These are phyloP conservation scores for Aphanomyces stellatus DNA, from an alignment of 352 stramenopile genomes.

Conservation along the genomic window DNA sequence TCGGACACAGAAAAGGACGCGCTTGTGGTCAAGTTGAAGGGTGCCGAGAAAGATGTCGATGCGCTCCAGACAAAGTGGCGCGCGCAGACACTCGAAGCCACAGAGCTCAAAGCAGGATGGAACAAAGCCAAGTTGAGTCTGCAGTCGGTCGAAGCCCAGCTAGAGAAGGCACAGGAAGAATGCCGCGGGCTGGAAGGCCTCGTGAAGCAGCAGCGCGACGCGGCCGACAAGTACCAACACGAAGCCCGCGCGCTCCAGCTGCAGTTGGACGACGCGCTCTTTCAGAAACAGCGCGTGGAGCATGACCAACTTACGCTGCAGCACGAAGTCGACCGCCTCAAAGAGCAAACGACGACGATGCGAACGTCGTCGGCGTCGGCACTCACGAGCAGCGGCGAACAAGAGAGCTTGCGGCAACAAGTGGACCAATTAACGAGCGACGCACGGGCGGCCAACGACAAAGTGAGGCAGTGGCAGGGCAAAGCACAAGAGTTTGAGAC, in stretches of 20 bases:
- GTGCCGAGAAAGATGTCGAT: conserved; percentile 29
- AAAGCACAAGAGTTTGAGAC: conserved; percentile 6
- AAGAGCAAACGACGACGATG: neutral
- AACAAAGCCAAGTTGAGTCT: conserved; percentile 30
- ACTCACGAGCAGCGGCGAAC: neutral
- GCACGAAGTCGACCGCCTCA: conserved; percentile 4
- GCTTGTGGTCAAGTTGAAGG: conserved; percentile 25
- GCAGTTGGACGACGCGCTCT: neutral
- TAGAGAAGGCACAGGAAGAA: neutral
- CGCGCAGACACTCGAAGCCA: conserved; percentile 21
- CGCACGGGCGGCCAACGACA: neutral
- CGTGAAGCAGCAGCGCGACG: neutral
- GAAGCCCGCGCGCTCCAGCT: neutral
- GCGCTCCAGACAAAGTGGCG: conserved; percentile 26
- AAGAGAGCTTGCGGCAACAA: neutral
- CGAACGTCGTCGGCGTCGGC: neutral
- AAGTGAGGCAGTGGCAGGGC: neutral
- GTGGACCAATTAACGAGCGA: neutral
- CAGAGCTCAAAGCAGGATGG: conserved; percentile 28
- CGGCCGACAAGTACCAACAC: neutral
- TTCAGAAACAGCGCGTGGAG: neutral
- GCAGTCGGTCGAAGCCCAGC: neutral
- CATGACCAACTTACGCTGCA: neutral
- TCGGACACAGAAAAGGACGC: conserved; percentile 31
- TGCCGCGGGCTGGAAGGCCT: neutral